Base-by-base conservation (phyloP, 257 asterid genomes). In the Fraxinus cuspidata region DNA sequence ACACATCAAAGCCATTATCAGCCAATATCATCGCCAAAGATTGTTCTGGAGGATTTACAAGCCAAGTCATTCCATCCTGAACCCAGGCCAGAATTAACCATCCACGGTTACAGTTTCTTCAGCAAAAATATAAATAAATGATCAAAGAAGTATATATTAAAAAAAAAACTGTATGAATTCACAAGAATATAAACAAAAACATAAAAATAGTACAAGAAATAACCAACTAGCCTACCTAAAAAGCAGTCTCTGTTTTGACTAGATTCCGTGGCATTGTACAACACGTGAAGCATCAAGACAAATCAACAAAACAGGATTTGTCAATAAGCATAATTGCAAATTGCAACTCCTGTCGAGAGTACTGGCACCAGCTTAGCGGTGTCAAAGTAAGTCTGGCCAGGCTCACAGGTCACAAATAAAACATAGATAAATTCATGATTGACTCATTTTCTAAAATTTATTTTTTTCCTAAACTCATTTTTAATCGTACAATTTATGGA, bases 61-160 rank as follows among this genome's bases (percentile, higher is more conserved):
- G 35, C 98, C 98, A 94, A 7, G 96, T 87, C 88, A 82, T 78
- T 47, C 98, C 98, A 70, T 94, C 98, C 96, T 94, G 85, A 42
- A 74, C 1, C 65, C 28, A 56, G 27, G 21, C 63, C 28, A 19
- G 25, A 58, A 8, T 21, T 19, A 19, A 56, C 2, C 25, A n/a
- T 16, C 5, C 67, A n/a, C 3, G 7, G 31, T 60, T 19, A 23
- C 15, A 2, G 29, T 60, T 25, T 7, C 51, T 42, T 42, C 51
- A 3, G 0, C 18, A 42, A 42, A 42, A 12, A 42, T 42, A 12
- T 12, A 42, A 40, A 42, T 42, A 42, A 42, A 51, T 49, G 58
- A 5, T 18, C 2, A 5, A 51, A 51, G 60, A 51, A 18, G 3
- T 42, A 42, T 11, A 12, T 42, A 12, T 13, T 10, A 42, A 42